Evolutionary conservation across 768 basidiomycete species (phyloP), one percentile per base, ranked within the genome.

Genomic region (Tulasnella sp.): DNA sequence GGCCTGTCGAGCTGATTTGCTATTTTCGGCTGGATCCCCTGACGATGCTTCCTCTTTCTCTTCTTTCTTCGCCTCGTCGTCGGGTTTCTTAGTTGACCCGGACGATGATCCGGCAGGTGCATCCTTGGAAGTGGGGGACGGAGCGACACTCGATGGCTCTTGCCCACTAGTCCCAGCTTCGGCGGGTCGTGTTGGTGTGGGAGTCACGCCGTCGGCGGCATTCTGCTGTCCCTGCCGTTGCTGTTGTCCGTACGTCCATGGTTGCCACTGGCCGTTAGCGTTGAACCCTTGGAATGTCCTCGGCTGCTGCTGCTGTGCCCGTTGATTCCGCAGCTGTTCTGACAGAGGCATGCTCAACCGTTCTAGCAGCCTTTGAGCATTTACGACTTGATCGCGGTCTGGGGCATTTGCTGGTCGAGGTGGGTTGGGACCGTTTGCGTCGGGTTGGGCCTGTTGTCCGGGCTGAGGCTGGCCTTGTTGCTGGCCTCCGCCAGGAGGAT

Each of bases 161-260:
- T 32, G 61, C 29, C 32, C 61, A 20, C 26, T 32, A 3, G 80
- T 57, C 40, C 77, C 71, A 18, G 81, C 35, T 16, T 79, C 55
- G 3, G 37, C 74, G 0, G 40, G 37, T 44, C 29, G 57, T 44
- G 74, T 44, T 26, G 44, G 55, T 83, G 83, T 79, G 84, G 85
- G 75, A 81, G 84, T 32, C 84, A 84, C 40, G 84, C 86, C 74
- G 77, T 90, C 89, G 77, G 90, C 88, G 37, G 88, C 85, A n/a
- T 90, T 67, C 86, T 15, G 87, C 87, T 73, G 85, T 71, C 78
- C 23, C 29, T 32, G 61, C 13, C 61, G 61, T 67, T 67, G 61
- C 61, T 26, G 61, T 32, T 67, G 61, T 32, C 61, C 61, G 16
- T 57, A 67, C 9, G 74, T 70, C 81, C 81, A 81, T 37, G 81